These are phyloP conservation scores for Myriosclerotinia duriaeana DNA, from an alignment of 2,329 filamentous ascomycete species.

Conservation along the genomic window DNA sequence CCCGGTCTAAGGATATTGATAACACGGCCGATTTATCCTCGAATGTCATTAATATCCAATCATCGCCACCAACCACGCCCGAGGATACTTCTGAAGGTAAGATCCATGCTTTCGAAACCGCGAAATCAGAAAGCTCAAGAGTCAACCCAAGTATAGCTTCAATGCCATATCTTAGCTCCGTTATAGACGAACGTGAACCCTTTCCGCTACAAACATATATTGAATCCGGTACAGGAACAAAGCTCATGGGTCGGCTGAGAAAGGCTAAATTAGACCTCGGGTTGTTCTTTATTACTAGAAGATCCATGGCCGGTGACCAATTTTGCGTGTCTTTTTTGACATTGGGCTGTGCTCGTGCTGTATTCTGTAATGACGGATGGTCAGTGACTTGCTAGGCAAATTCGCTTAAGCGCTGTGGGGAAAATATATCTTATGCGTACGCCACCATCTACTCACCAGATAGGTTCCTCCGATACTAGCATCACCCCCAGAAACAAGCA, in stretches of 20 bases:
- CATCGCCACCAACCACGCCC: constrained; percentile 26
- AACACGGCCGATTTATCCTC: constrained; percentile 42
- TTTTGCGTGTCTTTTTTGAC: constrained; percentile 63
- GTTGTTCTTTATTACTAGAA: constrained; percentile 44
- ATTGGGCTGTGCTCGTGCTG: constrained; percentile 54
- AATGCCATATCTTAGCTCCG: constrained; percentile 68
- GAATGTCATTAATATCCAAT: constrained; percentile 37
- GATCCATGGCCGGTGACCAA: constrained; percentile 50
- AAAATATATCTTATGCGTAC: neutral
- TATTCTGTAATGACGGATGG: constrained; percentile 44
- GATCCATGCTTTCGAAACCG: constrained; percentile 55
- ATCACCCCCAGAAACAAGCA: constrained; percentile 50
- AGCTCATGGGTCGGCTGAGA: constrained; percentile 29
- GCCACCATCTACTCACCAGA: constrained; percentile 34
- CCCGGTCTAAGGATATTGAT: constrained; percentile 50
- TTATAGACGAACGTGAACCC: constrained; percentile 60
- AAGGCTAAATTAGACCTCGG: constrained; percentile 9
- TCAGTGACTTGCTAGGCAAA: constrained; percentile 10
- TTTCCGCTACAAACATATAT: constrained; percentile 68
- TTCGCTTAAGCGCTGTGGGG: too few relatives aligned
- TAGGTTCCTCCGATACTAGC: constrained; percentile 76
- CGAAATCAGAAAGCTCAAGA: constrained; percentile 48
- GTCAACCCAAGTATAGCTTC: constrained; percentile 65
- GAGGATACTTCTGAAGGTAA: constrained; percentile 40
- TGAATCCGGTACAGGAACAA: constrained; percentile 48